Evolutionary conservation across 192 early-diverging fungal genomes (phyloP).

Genomic region (Backusella sp.): DNA sequence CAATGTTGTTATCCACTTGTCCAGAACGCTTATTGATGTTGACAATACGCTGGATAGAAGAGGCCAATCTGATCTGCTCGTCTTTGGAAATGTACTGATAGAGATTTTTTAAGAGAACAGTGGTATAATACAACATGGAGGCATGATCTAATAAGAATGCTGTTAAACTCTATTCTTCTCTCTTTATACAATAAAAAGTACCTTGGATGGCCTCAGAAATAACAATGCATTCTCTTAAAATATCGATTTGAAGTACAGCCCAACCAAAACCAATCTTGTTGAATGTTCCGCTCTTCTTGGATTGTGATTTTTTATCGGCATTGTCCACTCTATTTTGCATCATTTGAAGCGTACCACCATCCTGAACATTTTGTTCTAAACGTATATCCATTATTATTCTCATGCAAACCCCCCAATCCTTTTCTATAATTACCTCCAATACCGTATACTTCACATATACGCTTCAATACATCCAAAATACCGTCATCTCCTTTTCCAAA

Average conservation of each 20-base stretch:
- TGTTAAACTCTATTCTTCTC: background rate
- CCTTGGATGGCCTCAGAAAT: conserved; percentile 68
- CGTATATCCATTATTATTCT: no score
- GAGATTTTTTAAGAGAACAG: conserved; percentile 64
- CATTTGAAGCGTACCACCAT: conserved; percentile 24
- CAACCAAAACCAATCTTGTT: conserved; percentile 56
- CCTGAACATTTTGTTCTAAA: conserved; percentile 23
- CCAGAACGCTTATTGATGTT: conserved; percentile 51
- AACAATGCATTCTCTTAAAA: conserved; percentile 71
- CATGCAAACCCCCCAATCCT: no score
- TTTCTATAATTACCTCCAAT: conserved; percentile 37
- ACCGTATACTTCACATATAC: conserved; percentile 69
- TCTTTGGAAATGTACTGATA: conserved; percentile 56
- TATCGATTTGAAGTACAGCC: conserved; percentile 77
- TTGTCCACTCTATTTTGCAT: conserved; percentile 4
- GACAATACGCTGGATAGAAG: conserved; percentile 54
- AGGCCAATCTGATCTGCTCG: conserved; percentile 64
- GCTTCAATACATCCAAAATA: conserved; percentile 62
- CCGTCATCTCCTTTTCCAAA: conserved; percentile 42
- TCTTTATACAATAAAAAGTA: conserved; percentile 26
- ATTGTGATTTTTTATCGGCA: background rate
- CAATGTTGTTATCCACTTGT: conserved; percentile 30
- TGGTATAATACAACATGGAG: conserved; percentile 60
- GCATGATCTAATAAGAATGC: conserved; percentile 50
- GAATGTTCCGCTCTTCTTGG: background rate